Percentiles rank a stretch among this genome's conserved stretches.
phyloP scores from a whole-genome alignment of 2,329 filamentous ascomycete genomes.

The Ophiocordyceps camponoti-floridani region DNA sequence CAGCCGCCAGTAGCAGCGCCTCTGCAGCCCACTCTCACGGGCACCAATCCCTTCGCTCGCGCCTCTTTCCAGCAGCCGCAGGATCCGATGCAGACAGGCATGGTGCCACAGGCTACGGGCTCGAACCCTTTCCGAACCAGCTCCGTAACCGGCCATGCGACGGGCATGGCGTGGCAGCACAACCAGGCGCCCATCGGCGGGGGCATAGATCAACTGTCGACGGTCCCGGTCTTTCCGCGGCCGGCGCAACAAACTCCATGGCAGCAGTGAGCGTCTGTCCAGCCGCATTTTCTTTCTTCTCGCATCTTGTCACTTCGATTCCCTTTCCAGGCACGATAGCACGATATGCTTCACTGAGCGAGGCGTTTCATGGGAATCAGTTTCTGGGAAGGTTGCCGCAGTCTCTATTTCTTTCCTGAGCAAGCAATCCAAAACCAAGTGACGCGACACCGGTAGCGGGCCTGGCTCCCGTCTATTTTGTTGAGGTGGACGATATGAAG shows the following conservation, averaged over 20 bases:
- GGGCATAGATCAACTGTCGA: slow-evolving; percentile 59
- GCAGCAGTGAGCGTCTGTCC: slow-evolving; percentile 25
- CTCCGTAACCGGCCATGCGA: slow-evolving; percentile 74
- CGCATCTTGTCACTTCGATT: not conserved
- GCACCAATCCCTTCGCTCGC: slow-evolving; percentile 41
- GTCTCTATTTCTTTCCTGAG: not conserved
- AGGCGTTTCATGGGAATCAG: slow-evolving; percentile 1
- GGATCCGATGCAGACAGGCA: slow-evolving; percentile 5
- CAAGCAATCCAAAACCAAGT: not conserved
- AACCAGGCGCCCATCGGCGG: slow-evolving; percentile 65
- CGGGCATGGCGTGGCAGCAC: slow-evolving; percentile 77
- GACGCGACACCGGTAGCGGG: not conserved
- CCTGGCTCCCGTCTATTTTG: not conserved
- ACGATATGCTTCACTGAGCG: not conserved
- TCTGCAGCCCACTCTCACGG: slow-evolving; percentile 30
- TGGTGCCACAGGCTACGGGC: slow-evolving; percentile 64
- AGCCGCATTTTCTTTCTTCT: slow-evolving; percentile 6
- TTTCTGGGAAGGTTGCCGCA: not conserved
- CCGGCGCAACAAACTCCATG: slow-evolving; percentile 47
- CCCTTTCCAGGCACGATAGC: not conserved
- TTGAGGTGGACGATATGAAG: no score
- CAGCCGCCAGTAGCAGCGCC: slow-evolving; percentile 12
- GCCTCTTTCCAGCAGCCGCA: slow-evolving; percentile 19
- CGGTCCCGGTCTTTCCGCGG: slow-evolving; percentile 71
- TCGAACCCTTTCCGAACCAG: slow-evolving; percentile 90